Percentiles rank a stretch among this genome's conserved stretches.
Conservation (phyloP, 2,329 filamentous ascomycete species). For the Claviceps capensis region DNA sequence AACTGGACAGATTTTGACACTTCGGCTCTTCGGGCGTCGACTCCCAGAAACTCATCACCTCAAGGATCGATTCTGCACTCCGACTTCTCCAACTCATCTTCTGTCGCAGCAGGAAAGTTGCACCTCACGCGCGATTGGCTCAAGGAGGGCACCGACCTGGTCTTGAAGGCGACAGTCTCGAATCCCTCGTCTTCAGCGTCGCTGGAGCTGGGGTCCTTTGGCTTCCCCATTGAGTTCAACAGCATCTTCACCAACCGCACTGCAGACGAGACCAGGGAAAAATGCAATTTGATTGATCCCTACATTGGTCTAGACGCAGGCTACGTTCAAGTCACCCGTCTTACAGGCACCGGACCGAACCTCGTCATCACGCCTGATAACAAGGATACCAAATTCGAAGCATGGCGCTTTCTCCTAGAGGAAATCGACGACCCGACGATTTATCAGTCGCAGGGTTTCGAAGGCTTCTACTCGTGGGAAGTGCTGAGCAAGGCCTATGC, state of each 20-base stretch:
- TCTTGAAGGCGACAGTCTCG: constrained; percentile 18
- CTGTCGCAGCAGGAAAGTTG: constrained; percentile 12
- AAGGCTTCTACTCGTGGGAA: constrained; percentile 49
- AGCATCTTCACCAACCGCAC: constrained; percentile 43
- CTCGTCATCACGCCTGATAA: constrained; percentile 40
- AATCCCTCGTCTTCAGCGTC: constrained; percentile 27
- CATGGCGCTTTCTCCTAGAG: constrained; percentile 39
- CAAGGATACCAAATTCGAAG: constrained; percentile 30
- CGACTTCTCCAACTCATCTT: constrained; percentile 11
- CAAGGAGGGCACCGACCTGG: constrained; percentile 32
- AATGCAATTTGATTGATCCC: constrained; percentile 43
- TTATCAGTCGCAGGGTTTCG: constrained; percentile 42
- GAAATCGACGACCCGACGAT: constrained; percentile 21
- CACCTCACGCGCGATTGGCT: constrained; percentile 39
- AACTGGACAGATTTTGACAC: constrained; percentile 35
- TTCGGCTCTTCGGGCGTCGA: constrained; percentile 13
- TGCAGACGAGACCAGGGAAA: constrained; percentile 31
- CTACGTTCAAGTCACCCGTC: constrained; percentile 37
- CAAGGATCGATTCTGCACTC: constrained; percentile 27
- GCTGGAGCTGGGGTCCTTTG: constrained; percentile 42
- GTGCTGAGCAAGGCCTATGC: constrained; percentile 38
- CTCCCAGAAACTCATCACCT: constrained; percentile 4
- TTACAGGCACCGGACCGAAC: constrained; percentile 37
- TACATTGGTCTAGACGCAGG: constrained; percentile 48
- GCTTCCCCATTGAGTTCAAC: constrained; percentile 47